Percentiles rank a stretch among this genome's conserved stretches.
Conservation (phyloP, 495 filamentous ascomycete species). For the Terfezia boudieri region DNA sequence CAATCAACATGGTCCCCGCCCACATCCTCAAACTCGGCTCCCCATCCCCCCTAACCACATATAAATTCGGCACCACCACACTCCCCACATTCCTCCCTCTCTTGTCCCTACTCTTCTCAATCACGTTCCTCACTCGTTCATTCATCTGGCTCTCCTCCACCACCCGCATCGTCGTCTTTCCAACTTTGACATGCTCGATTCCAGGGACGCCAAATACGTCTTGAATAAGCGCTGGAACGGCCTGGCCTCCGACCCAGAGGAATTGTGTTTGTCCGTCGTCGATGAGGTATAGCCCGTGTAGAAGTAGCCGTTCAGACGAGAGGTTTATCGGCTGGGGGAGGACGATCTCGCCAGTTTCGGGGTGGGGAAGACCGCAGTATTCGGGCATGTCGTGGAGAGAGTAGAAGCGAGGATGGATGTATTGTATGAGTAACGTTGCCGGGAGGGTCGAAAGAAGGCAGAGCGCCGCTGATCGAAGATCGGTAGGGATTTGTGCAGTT, state of each 20-base stretch:
- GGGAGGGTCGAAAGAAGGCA: conserved; percentile 84
- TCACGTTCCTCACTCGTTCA: conserved; percentile 67
- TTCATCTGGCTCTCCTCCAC: conserved; percentile 82
- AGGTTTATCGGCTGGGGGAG: conserved; percentile 72
- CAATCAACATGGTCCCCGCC: conserved; percentile 88
- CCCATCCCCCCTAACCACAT: conserved; percentile 83
- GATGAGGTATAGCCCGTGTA: conserved; percentile 90
- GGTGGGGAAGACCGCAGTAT: conserved; percentile 63
- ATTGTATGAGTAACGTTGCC: conserved; percentile 78
- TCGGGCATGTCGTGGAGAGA: conserved; percentile 98
- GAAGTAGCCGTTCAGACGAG: conserved; percentile 65
- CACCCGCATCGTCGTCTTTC: conserved; percentile 66
- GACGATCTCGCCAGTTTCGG: conserved; percentile 62
- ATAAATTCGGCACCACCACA: conserved; percentile 76
- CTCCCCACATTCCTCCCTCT: conserved; percentile 65
- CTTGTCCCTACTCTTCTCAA: conserved; percentile 81
- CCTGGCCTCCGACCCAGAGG: conserved; percentile 85
- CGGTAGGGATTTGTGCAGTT: conserved; percentile 86
- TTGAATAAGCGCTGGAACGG: conserved; percentile 63
- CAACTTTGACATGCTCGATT: conserved; percentile 61
- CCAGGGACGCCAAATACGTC: conserved; percentile 81
- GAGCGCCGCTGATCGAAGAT: conserved; percentile 82
- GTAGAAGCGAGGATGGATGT: conserved; percentile 86
- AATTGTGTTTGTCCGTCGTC: conserved; percentile 97
- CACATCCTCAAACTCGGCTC: conserved; percentile 88